Evolutionary conservation across 1,139 yeast species (phyloP), one percentile per base, ranked within the genome.

Genomic region (Sugiyamaella pinicola): DNA sequence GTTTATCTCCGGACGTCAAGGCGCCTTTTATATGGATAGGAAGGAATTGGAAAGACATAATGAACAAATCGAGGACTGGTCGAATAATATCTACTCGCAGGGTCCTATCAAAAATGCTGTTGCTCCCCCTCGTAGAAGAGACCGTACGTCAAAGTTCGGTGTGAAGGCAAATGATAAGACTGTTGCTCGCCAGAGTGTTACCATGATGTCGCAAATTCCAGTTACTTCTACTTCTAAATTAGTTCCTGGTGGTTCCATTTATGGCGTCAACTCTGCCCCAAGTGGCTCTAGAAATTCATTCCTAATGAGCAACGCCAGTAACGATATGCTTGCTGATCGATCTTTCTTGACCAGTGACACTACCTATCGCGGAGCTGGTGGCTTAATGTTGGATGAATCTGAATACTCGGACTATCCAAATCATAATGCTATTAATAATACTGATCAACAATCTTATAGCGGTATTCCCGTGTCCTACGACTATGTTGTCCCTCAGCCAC

Each of bases 401-500:
- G 55, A 53, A 9, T 48, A 51, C 24, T 49, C 57, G 10, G 54
- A 49, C 12, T 42, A 51, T 43, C 47, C 48, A 34, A 17, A 12
- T 41, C 13, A 24, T 12, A 7, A 19, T 17, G 19, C 17, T 19
- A 29, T 21, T 26, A 52, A 22, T 13, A 42, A 29, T 10, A 35
- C 29, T 17, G 58, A 53, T 13, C 44, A 49, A 39, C 56, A 19
- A 46, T 24, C 35, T 43, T 55, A 58, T 3, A 61, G 61, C 19
- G 74, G 87, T 59, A 82, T 85, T 31, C 34, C 31, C 15, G 47
- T 21, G 17, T 35, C 52, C 15, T 49, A 49, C 19, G 82, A 88
- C 8, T 85, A 84, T 58, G 73, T 87, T 22, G 85, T 91, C 51
- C 95, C 95, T 2, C 98, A 91, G 69, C 98, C 98, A 2, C 96